Conservation (phyloP, 2,329 filamentous ascomycete species). For the Apiospora arundinis region DNA sequence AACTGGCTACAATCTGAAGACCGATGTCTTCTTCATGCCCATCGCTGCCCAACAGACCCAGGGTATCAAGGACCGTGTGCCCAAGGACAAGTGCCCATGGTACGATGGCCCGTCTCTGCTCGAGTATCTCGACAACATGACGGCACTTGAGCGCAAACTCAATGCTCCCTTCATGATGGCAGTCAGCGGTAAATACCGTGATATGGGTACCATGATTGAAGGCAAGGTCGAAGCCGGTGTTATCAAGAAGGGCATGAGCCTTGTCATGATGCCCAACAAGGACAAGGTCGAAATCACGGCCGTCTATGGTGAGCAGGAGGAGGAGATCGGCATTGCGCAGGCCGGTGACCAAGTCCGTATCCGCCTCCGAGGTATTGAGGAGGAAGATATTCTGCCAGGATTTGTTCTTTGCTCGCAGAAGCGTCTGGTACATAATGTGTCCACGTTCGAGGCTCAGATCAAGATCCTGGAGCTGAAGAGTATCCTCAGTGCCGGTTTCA, state of each 20-base stretch:
- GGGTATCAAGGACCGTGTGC: slow-evolving; percentile 88
- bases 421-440: slow-evolving; percentile 89
- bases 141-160: slow-evolving; percentile 90
- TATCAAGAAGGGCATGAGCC: slow-evolving; percentile 84
- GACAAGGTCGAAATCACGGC: slow-evolving; percentile 81
- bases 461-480: slow-evolving; percentile 92
- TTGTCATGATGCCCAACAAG: slow-evolving; percentile 96
- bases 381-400: slow-evolving; percentile 94
- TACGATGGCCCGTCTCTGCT: slow-evolving; percentile 89
- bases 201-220: slow-evolving; percentile 97
- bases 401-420: slow-evolving; percentile 97
- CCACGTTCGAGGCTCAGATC: slow-evolving; percentile 93
- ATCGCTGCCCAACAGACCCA: slow-evolving; percentile 87
- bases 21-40: slow-evolving; percentile 93
- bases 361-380: slow-evolving; percentile 91
- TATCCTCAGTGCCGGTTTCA: slow-evolving; percentile 93
- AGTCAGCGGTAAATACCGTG: slow-evolving; percentile 92
- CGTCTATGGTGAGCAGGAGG: slow-evolving; percentile 94
- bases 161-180: slow-evolving; percentile 99
- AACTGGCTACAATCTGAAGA: slow-evolving; percentile 93
- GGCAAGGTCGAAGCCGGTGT: slow-evolving; percentile 96
- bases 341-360: slow-evolving; percentile 95
- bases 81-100: slow-evolving; percentile 79
- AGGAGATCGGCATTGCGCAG: slow-evolving; percentile 81
- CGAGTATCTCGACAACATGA: slow-evolving; percentile 95